Percentiles rank a stretch among this genome's conserved stretches.
Evolutionary conservation across 164 flowering plant genomes (phyloP).

Genomic region (Nymphaea colorata): DNA sequence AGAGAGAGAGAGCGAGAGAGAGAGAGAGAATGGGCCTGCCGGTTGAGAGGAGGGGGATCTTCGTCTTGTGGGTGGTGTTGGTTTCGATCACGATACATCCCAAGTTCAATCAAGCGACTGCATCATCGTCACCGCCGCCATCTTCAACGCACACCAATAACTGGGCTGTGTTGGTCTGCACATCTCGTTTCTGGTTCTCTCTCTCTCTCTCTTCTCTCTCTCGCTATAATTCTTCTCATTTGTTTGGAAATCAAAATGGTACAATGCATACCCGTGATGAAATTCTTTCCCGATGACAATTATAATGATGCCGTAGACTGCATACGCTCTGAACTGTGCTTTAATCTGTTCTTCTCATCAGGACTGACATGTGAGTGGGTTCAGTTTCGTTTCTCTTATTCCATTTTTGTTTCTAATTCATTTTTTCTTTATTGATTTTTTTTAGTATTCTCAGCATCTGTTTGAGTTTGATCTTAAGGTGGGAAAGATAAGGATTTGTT

Average conservation of each 20-base stretch:
- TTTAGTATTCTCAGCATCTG: too few relatives aligned
- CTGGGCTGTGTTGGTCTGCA: constrained; percentile 96
- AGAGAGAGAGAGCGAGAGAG: neutral
- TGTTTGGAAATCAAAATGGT: neutral
- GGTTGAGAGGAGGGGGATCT: neutral
- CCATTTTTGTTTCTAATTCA: too few relatives aligned
- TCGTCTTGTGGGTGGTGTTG: neutral
- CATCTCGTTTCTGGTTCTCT: constrained; percentile 86
- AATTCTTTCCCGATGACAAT: too few relatives aligned
- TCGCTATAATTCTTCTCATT: neutral
- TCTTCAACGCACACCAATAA: constrained; percentile 81
- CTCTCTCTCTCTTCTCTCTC: neutral
- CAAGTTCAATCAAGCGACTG: neutral
- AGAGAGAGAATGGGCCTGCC: neutral
- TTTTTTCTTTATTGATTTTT: too few relatives aligned
- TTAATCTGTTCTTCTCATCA: too few relatives aligned
- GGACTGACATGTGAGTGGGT: too few relatives aligned
- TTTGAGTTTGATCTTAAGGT: too few relatives aligned
- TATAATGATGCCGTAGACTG: too few relatives aligned
- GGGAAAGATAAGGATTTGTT: too few relatives aligned
- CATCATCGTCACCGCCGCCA: neutral
- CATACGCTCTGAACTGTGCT: too few relatives aligned
- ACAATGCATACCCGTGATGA: too few relatives aligned
- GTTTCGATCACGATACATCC: neutral
- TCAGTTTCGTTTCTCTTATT: too few relatives aligned